Conservation (phyloP, 768 basidiomycete species). For the Peribolospora kevripleyi region DNA sequence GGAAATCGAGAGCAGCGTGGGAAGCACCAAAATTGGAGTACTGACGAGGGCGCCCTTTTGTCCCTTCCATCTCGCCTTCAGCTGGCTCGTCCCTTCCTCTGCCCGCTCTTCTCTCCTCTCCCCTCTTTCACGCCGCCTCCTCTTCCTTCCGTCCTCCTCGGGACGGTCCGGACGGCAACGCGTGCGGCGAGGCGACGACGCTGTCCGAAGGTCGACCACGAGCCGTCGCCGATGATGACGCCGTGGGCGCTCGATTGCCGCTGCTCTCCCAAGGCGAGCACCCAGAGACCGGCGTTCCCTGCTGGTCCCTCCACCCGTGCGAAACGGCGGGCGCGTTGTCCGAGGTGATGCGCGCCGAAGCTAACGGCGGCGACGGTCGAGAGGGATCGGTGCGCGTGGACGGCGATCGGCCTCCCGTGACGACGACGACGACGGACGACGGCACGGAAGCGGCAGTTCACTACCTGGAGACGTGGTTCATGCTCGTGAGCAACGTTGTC, state of each 20-base stretch:
- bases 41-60: too few relatives aligned
- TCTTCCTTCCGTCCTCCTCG: slow-evolving; percentile 9
- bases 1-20: too few relatives aligned
- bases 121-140: slow-evolving; percentile 29
- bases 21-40: too few relatives aligned
- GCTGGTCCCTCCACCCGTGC: slow-evolving; percentile 78
- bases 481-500: slow-evolving; percentile 43
- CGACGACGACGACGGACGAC: background rate
- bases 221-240: slow-evolving; percentile 5
- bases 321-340: slow-evolving; percentile 39
- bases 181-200: slow-evolving; percentile 25
- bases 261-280: slow-evolving; percentile 71
- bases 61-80: slow-evolving; percentile 18
- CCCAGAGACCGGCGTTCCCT: slow-evolving; percentile 43
- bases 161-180: slow-evolving; percentile 15
- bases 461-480: slow-evolving; percentile 43
- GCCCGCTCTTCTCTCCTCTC: slow-evolving; percentile 30
- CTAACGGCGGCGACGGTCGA: background rate
- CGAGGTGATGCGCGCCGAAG: slow-evolving; percentile 32
- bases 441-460: background rate
- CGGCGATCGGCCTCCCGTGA: background rate
- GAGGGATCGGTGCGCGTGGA: background rate
- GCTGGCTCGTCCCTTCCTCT: slow-evolving; percentile 42
- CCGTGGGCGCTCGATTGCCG: slow-evolving; percentile 29
- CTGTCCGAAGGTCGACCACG: slow-evolving; percentile 16